Base-by-base conservation (phyloP, 2,329 filamentous ascomycete genomes). In the Didymosphaeria variabile region DNA sequence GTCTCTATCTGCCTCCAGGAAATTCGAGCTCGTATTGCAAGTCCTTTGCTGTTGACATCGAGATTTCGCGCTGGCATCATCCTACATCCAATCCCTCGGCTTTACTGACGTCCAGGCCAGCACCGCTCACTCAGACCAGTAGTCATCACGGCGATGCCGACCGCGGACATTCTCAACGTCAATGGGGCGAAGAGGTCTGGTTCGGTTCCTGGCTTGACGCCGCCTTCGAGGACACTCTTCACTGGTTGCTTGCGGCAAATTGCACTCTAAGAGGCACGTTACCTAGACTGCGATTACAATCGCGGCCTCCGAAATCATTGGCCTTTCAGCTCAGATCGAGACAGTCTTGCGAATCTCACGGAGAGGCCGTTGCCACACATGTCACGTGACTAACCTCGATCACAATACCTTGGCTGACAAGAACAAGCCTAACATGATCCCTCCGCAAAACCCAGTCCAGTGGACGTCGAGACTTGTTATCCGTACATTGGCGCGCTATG, bases 341-440 rank as follows among this genome's bases (percentile, higher is more conserved):
- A 12, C 12, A 23, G 26, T 55, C 17, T 47, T 26, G 21, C 17
- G 5, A 29, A 7, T 50, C 34, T 19, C n/a, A 50, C 61, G 61
- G 58, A 15, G 58, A 59, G 36, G 52, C 61, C 61, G 61, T 64
- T 32, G 61, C 61, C 61, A 64, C 58, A 3, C 34, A 2, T 17
- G 17, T 19, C 58, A 64, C 61, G 55, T 61, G 55, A 54, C 34
- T 13, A 36, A 21, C 17, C 4, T 17, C 17, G 6, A 44, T 3
- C n/a, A 19, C n/a, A 9, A 19, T 1, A 5, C 21, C 19, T 21
- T 44, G n/a, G 40, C 40, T n/a, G 1, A 21, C 2, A 9, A 19
- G 1, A 44, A 9, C 17, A 40, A 21, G n/a, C 19, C n/a, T 44
- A 21, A 17, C 6, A 19, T 21, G 7, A 5, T 21, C 9, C 9